phyloP scores from a whole-genome alignment of 1,139 yeast species.

The Kodamaea anthophila region DNA sequence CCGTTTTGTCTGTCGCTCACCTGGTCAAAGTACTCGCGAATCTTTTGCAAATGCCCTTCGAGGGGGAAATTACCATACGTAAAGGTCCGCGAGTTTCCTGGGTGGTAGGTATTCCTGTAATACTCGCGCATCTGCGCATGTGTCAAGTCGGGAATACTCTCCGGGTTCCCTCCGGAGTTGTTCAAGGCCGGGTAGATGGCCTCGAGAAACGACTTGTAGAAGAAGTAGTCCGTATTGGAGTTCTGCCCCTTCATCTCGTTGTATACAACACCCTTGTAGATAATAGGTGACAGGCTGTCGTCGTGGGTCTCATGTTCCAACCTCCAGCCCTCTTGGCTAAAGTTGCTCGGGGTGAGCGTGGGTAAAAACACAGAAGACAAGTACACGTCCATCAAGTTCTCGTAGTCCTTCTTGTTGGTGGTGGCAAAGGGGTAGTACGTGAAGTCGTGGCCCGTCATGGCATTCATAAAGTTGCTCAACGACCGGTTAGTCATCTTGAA shows the following conservation, averaged over 20 bases:
- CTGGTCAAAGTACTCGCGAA: conserved; percentile 44
- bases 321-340: conserved; percentile 97
- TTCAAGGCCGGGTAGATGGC: conserved; percentile 78
- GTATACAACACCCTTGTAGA: conserved; percentile 91
- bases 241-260: conserved; percentile 99
- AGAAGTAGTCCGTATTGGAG: conserved; percentile 80
- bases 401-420: conserved; percentile 75
- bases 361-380: conserved; percentile 86
- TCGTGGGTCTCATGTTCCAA: conserved; percentile 63
- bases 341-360: conserved; percentile 69
- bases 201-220: conserved; percentile 78
- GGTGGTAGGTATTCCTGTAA: conserved; percentile 75
- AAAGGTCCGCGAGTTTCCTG: conserved; percentile 80
- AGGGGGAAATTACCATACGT: conserved; percentile 81
- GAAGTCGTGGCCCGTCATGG: conserved; percentile 96
- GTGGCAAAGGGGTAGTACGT: conserved; percentile 96
- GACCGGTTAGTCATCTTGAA: conserved; percentile 91
- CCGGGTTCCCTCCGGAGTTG: conserved; percentile 95
- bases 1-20: conserved; percentile 21
- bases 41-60: conserved; percentile 51
- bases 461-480: conserved; percentile 93
- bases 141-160: conserved; percentile 61
- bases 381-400: conserved; percentile 81
- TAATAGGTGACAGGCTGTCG: conserved; percentile 55
- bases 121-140: conserved; percentile 74